Conservation (phyloP, 305 asterid species). For the Salvia sclarea region DNA sequence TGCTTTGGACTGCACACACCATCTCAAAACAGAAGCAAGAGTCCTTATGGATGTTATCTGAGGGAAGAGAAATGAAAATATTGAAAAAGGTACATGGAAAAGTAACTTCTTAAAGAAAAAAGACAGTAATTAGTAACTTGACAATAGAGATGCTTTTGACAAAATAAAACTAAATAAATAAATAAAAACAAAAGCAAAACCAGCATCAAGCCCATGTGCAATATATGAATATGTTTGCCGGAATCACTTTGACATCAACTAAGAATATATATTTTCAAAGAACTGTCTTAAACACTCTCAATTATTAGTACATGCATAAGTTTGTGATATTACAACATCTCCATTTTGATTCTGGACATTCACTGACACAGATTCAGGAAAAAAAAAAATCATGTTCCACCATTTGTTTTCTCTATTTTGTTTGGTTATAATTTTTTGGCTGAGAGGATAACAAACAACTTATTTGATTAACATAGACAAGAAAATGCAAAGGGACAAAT, state of each 20-base stretch:
- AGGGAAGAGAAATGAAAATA: conserved; percentile 16
- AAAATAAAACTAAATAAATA: conserved; percentile 4
- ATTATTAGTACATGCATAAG: conserved; percentile 1
- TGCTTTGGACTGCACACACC: conserved; percentile 55
- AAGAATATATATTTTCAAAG: conserved; percentile 1
- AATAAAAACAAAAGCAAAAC: conserved; percentile 19
- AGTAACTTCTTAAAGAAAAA: conserved; percentile 2
- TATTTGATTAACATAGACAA: not conserved
- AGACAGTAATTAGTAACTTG: conserved; percentile 2
- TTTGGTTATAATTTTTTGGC: not conserved
- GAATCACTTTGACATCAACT: not conserved
- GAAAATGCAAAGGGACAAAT: not conserved
- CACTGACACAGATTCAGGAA: conserved; percentile 9
- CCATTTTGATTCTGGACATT: conserved; percentile 16
- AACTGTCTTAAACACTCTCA: conserved; percentile 4
- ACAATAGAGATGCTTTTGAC: not conserved
- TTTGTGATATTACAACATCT: conserved; percentile 11
- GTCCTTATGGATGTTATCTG: conserved; percentile 74
- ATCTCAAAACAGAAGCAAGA: conserved; percentile 61
- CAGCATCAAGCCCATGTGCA: not conserved
- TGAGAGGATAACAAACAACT: not conserved
- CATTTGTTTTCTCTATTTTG: not conserved
- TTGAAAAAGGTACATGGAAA: conserved; percentile 2
- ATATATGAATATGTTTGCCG: not conserved
- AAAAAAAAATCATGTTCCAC: conserved; percentile 2